Evolutionary conservation across 768 basidiomycete genomes (phyloP), one percentile per base, ranked within the genome.

Genomic region (Chalciporus pseudorubinellus): DNA sequence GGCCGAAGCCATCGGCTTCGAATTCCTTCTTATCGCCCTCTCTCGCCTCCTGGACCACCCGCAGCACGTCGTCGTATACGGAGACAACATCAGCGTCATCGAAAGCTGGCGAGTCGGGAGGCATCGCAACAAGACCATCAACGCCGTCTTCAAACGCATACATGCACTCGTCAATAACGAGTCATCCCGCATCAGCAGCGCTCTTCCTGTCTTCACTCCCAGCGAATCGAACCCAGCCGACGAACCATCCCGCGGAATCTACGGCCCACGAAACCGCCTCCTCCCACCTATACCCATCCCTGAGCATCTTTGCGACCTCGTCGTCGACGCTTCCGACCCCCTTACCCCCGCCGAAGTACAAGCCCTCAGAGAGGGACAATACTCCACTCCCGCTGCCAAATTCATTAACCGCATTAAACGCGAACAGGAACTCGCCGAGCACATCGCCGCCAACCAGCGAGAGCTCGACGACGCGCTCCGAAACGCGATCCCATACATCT

Each of bases 201-300:
- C 54, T 26, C 33, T 18, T 2, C 11, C 44, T 0, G 16, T 14
- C 14, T 57, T 48, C 9, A 16, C 52, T 6, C 29, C 51, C 9
- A 58, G 57, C 6, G 46, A 1, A 0, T 1, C 14, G 21, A 60
- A 60, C 29, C 57, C 53, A 3, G 61, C 64, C 16, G 61, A 64
- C 43, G 14, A 3, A 0, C 59, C 53, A 1, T 66, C 60, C 0
- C 34, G 61, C 12, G 65, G 65, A 0, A 28, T 29, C n/a, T 59
- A 52, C 24, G 20, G 33, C 0, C 22, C 56, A 0, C 0, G 1
- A 0, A 10, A 22, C 44, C 53, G 36, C n/a, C 47, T 58, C 4
- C 53, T 58, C 19, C 59, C 61, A 13, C 12, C 11, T 0, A 18
- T 33, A 22, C 31, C 29, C 40, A 49, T 49, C 29, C 48, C 48